Conservation (phyloP, 1,284 basidiomycete species). For the Lignosus rhinocerotis region DNA sequence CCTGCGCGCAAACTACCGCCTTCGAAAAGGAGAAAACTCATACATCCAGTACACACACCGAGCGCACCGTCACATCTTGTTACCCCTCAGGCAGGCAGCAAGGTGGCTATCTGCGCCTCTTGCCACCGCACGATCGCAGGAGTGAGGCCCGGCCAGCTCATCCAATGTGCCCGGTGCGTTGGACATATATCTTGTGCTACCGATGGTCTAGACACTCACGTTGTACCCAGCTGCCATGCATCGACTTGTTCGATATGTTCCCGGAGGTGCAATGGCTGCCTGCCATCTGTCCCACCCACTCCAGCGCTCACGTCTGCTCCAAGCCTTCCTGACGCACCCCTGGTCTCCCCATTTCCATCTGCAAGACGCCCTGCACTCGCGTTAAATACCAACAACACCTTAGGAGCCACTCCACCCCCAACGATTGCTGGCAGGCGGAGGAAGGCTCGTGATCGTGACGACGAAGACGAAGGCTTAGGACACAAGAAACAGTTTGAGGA, state of each 20-base stretch:
- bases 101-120: constrained; percentile 17
- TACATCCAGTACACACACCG: not conserved
- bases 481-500: constrained; percentile 8
- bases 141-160: constrained; percentile 10
- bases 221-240: constrained; percentile 29
- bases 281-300: constrained; percentile 29
- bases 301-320: constrained; percentile 28
- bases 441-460: constrained; percentile 19
- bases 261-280: constrained; percentile 32
- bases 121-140: constrained; percentile 22
- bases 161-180: constrained; percentile 24
- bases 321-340: constrained; percentile 20
- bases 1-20: not conserved
- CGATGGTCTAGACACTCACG: not conserved
- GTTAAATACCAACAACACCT: constrained; percentile 13
- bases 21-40: constrained; percentile 13
- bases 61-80: not conserved
- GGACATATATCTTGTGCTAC: not conserved
- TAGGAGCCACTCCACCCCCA: not conserved
- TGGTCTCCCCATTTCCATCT: constrained; percentile 13
- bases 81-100: not conserved
- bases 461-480: constrained; percentile 18
- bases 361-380: constrained; percentile 18
- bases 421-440: constrained; percentile 13
- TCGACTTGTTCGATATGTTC: constrained; percentile 36